Conservation (phyloP, 768 basidiomycete species). For the Kwoniella mangroviensis region DNA sequence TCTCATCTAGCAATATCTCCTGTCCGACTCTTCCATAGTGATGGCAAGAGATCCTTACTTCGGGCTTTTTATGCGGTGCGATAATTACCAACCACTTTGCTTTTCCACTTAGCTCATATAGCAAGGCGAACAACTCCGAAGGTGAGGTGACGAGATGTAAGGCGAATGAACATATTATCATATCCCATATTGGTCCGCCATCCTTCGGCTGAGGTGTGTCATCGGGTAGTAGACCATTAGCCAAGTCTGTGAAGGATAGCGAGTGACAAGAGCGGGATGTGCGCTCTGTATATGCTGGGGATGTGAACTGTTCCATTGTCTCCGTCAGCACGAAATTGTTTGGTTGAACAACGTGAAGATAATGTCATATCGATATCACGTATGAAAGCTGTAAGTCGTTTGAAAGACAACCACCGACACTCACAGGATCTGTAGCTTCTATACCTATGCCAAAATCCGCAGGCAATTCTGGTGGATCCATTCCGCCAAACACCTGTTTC, state of each 20-base stretch:
- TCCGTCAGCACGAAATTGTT: conserved; percentile 12
- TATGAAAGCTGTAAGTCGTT: too few species aligned
- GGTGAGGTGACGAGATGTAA: conserved; percentile 70
- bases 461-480: conserved; percentile 26
- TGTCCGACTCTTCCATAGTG: too few species aligned
- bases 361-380: too few species aligned
- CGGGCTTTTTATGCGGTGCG: conserved; percentile 77
- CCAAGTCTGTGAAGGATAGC: conserved; percentile 69
- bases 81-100: conserved; percentile 70
- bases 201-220: not conserved
- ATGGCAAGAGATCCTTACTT: conserved; percentile 59
- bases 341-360: too few species aligned
- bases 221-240: conserved; percentile 64
- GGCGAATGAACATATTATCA: conserved; percentile 75
- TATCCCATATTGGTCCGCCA: conserved; percentile 61
- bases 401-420: conserved; percentile 24
- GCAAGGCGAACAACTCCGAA: conserved; percentile 68
- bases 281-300: conserved; percentile 65
- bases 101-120: conserved; percentile 70
- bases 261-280: conserved; percentile 65
- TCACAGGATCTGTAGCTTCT: conserved; percentile 63
- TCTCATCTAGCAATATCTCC: too few species aligned
- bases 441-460: conserved; percentile 32
- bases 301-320: conserved; percentile 63
- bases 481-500: not conserved